Percentiles rank a stretch among this genome's conserved stretches.
Conservation (phyloP, 148 eudicot genomes). For the Suaeda aralocaspica region DNA sequence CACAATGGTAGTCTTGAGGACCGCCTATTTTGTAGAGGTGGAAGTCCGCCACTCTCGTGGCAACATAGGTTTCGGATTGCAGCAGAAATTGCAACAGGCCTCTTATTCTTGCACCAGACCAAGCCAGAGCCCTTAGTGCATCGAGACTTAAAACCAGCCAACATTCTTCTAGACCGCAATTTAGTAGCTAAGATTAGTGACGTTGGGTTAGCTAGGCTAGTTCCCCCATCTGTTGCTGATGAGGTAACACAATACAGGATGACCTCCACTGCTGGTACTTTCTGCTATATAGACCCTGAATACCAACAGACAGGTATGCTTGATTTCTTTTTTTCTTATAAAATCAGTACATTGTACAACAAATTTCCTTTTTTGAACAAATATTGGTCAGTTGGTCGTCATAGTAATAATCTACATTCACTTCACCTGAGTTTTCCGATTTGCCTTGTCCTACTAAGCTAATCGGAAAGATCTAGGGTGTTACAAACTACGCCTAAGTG, state of each 20-base stretch:
- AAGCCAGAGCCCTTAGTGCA: constrained; percentile 95
- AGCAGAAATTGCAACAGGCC: constrained; percentile 74
- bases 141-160: constrained; percentile 85
- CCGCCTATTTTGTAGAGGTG: constrained; percentile 53
- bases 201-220: constrained; percentile 87
- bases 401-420: no score
- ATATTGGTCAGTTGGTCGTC: no score
- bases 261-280: constrained; percentile 93
- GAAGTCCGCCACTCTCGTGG: constrained; percentile 63
- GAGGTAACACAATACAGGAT: constrained; percentile 74
- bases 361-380: no score
- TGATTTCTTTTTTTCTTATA: not conserved
- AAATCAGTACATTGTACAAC: not conserved
- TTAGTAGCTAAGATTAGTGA: constrained; percentile 82
- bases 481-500: no score
- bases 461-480: no score
- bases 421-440: no score
- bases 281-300: constrained; percentile 94
- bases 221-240: constrained; percentile 73
- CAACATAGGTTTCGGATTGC: constrained; percentile 75
- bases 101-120: constrained; percentile 80
- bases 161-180: constrained; percentile 80
- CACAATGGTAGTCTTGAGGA: constrained; percentile 96
- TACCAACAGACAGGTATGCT: constrained; percentile 92
- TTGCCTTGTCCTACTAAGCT: no score